Conservation (phyloP, 2,329 filamentous ascomycete species). For the Nemania sp. region DNA sequence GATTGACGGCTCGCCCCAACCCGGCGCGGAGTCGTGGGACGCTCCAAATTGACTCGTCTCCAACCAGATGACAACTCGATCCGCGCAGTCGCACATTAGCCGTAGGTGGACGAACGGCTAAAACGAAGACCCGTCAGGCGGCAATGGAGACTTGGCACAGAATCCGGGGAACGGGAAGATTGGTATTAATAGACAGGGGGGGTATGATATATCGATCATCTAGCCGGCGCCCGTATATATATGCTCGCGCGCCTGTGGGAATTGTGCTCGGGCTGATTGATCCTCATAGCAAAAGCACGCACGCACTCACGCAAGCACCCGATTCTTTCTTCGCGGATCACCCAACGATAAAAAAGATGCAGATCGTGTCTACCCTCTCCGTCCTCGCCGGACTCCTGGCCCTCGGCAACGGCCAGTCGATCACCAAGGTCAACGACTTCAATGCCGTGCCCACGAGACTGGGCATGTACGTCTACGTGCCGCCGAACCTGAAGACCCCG, state of each 20-base stretch:
- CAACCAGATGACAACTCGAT: slow-evolving; percentile 10
- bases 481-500: slow-evolving; percentile 39
- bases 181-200: slow-evolving; percentile 10
- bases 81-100: slow-evolving; percentile 21
- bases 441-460: slow-evolving; percentile 40
- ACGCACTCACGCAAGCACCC: neutral
- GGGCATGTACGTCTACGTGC: slow-evolving; percentile 44
- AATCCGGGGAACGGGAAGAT: slow-evolving; percentile 20
- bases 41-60: slow-evolving; percentile 15
- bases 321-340: neutral
- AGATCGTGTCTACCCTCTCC: slow-evolving; percentile 27
- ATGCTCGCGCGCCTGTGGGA: neutral
- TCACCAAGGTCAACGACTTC: slow-evolving; percentile 41
- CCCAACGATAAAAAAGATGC: slow-evolving; percentile 24
- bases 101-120: slow-evolving; percentile 24
- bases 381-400: slow-evolving; percentile 35
- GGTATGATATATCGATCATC: slow-evolving; percentile 4
- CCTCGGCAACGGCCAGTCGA: slow-evolving; percentile 37
- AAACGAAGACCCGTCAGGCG: slow-evolving; percentile 23
- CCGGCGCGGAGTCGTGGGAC: slow-evolving; percentile 16
- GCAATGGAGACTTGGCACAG: slow-evolving; percentile 22
- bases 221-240: slow-evolving; percentile 7
- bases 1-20: slow-evolving; percentile 17
- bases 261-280: neutral
- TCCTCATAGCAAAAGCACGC: neutral